Conservation (phyloP, 257 asterid species). For the Paraleonurus japonicus region DNA sequence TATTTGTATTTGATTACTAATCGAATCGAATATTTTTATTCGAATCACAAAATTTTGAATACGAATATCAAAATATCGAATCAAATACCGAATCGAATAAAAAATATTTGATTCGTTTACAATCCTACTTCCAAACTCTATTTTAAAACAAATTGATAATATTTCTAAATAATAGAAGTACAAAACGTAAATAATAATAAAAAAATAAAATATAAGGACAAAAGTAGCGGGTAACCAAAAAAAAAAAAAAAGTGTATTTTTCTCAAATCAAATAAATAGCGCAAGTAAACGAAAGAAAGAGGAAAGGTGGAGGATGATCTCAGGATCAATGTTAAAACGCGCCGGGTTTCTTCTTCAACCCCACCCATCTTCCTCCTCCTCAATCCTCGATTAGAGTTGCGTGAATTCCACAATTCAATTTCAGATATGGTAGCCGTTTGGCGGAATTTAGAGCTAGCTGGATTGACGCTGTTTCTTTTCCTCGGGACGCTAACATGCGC, state of each 20-base stretch:
- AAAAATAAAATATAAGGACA: not conserved
- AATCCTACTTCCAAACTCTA: no score
- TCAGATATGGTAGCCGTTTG: slow-evolving; percentile 41
- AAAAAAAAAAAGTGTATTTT: not conserved
- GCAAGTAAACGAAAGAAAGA: slow-evolving; percentile 17
- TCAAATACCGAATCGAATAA: no score
- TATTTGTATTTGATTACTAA: no score
- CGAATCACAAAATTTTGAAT: no score
- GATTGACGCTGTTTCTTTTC: slow-evolving; percentile 46
- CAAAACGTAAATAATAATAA: no score
- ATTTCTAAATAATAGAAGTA: no score
- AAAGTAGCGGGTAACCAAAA: not conserved
- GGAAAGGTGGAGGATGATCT: slow-evolving; percentile 30
- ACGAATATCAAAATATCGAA: no score
- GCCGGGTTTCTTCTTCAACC: slow-evolving; percentile 49
- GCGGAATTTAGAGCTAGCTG: slow-evolving; percentile 29
- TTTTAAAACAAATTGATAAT: no score
- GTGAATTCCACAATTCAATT: slow-evolving; percentile 7
- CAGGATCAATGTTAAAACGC: slow-evolving; percentile 58
- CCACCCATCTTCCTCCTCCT: slow-evolving; percentile 22
- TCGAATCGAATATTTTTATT: no score
- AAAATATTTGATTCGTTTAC: no score
- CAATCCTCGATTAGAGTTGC: slow-evolving; percentile 20
- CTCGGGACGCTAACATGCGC: slow-evolving; percentile 45
- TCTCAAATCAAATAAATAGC: not conserved